Percentiles rank a stretch among this genome's conserved stretches.
Conservation (phyloP, 108 stramenopile species). For the Skeletonema marinoi region DNA sequence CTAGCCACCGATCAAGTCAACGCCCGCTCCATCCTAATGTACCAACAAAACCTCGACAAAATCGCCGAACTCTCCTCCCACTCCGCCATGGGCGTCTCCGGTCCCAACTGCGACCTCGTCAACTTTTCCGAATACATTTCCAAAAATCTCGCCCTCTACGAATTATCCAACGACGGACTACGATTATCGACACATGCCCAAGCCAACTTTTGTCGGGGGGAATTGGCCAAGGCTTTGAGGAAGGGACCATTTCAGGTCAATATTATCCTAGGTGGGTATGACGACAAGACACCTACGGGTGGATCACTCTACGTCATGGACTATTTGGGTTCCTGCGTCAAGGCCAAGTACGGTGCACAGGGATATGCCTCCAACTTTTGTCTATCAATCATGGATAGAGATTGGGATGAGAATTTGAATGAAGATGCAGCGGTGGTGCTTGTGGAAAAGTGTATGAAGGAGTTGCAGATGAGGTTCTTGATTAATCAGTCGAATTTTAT, state of each 20-base stretch:
- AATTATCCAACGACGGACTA: conserved; percentile 89
- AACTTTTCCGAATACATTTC: conserved; percentile 93
- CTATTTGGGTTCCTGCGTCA: conserved; percentile 88
- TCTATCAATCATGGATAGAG: conserved; percentile 94
- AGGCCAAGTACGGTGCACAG: conserved; percentile 83
- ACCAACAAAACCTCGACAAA: conserved; percentile 90
- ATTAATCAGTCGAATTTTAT: conserved; percentile 94
- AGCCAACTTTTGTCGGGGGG: conserved; percentile 94
- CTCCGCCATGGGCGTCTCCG: conserved; percentile 87
- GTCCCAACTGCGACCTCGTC: conserved; percentile 88
- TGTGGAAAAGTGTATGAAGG: conserved; percentile 87
- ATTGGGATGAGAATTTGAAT: conserved; percentile 81
- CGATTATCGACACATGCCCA: conserved; percentile 91
- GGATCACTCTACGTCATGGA: conserved; percentile 92
- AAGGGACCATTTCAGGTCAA: conserved; percentile 98
- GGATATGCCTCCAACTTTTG: conserved; percentile 96
- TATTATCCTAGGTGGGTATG: conserved; percentile 92
- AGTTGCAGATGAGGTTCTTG: conserved; percentile 91
- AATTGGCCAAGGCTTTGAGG: conserved; percentile 93
- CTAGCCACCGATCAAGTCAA: conserved; percentile 89
- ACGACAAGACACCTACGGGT: conserved; percentile 56
- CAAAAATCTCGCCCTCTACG: conserved; percentile 95
- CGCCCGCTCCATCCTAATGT: conserved; percentile 86
- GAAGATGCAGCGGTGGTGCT: conserved; percentile 86
- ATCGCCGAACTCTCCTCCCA: conserved; percentile 73